phyloP scores from a whole-genome alignment of 2,329 filamentous ascomycete genomes.

The Monosporascus sp. region DNA sequence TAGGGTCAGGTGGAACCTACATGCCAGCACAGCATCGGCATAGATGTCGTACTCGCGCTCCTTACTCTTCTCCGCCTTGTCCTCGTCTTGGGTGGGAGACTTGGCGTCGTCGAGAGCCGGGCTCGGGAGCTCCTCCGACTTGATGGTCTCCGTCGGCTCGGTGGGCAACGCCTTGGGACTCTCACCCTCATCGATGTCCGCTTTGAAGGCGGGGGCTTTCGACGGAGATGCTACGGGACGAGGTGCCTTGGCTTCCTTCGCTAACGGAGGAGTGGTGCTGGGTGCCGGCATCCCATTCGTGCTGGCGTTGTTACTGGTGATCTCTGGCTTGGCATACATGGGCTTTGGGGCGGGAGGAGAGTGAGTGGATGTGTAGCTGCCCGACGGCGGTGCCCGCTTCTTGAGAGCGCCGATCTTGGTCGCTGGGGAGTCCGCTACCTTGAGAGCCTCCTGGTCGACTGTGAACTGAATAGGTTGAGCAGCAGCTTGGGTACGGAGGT shows the following conservation, averaged over 20 bases:
- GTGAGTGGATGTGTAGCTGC: constrained; percentile 52
- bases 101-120: constrained; percentile 47
- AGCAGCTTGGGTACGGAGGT: constrained; percentile 94
- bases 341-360: constrained; percentile 60
- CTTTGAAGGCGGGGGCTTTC: constrained; percentile 66
- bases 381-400: constrained; percentile 61
- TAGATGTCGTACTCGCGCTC: constrained; percentile 89
- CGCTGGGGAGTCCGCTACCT: constrained; percentile 76
- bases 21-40: constrained; percentile 83
- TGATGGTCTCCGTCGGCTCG: constrained; percentile 59
- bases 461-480: constrained; percentile 98
- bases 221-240: constrained; percentile 52
- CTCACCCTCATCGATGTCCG: constrained; percentile 70
- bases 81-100: constrained; percentile 59
- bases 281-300: constrained; percentile 65
- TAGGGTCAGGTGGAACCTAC: constrained; percentile 46
- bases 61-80: constrained; percentile 64
- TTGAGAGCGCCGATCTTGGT: constrained; percentile 58
- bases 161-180: constrained; percentile 73
- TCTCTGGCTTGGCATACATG: constrained; percentile 56
- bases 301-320: constrained; percentile 28
- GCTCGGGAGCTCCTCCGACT: constrained; percentile 61
- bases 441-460: constrained; percentile 92
- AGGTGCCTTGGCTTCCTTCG: constrained; percentile 32
- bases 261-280: constrained; percentile 58